Conservation (phyloP, 2,329 filamentous ascomycete species). For the Talaromyces amestolkiae region DNA sequence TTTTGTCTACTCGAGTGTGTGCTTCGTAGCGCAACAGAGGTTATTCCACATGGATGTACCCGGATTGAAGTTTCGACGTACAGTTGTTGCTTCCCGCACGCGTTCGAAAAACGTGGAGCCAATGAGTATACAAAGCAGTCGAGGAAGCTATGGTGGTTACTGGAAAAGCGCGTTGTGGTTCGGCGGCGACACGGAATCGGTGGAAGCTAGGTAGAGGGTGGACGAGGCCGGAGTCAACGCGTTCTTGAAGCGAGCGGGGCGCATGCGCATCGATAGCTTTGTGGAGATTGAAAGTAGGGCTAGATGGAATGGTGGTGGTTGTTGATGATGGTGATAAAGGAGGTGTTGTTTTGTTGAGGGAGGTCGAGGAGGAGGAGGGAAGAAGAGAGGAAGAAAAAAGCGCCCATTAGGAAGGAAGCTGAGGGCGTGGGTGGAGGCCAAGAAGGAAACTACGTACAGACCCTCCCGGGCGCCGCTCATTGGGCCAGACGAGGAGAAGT, state of each 20-base stretch:
- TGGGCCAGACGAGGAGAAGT: constrained; percentile 40
- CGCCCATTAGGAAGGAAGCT: constrained; percentile 19
- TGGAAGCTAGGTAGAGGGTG: neutral
- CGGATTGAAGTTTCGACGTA: neutral
- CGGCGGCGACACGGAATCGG: neutral
- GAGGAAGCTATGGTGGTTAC: constrained; percentile 9
- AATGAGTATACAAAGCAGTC: constrained; percentile 5
- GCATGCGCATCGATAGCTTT: neutral
- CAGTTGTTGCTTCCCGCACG: neutral
- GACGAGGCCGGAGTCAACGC: constrained; percentile 3
- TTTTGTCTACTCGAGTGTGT: neutral
- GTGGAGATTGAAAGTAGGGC: constrained; percentile 3
- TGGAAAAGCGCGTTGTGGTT: constrained; percentile 18
- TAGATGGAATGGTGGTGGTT: constrained; percentile 4
- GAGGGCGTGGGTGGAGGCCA: constrained; percentile 29
- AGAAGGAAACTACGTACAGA: constrained; percentile 27
- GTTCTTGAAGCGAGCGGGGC: constrained; percentile 17
- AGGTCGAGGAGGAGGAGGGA: neutral
- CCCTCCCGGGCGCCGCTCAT: constrained; percentile 31
- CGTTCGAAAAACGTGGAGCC: neutral
- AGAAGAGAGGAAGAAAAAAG: constrained; percentile 26
- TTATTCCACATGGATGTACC: neutral
- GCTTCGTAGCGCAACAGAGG: neutral
- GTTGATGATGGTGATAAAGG: constrained; percentile 22
- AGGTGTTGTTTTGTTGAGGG: constrained; percentile 10